These are phyloP conservation scores for Auriscalpium microsporum DNA, from an alignment of 768 basidiomycete genomes.

Conservation along the genomic window DNA sequence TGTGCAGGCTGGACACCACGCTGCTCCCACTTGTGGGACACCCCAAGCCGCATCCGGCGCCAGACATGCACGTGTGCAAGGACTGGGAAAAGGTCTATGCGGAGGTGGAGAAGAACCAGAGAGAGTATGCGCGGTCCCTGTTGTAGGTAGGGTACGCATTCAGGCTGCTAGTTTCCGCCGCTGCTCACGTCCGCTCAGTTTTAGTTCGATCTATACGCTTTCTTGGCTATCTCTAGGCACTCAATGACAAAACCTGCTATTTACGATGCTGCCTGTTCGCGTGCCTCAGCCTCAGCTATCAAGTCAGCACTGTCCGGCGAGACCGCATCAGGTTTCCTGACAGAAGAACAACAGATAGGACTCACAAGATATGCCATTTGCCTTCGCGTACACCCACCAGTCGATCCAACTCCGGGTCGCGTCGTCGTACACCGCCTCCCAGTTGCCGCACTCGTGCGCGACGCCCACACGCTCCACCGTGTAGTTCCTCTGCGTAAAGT, in stretches of 20 bases:
- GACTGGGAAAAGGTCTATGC: slow-evolving; percentile 2
- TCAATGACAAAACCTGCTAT: too few species aligned
- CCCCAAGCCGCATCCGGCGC: background rate
- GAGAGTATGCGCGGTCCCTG: background rate
- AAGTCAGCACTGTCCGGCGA: too few species aligned
- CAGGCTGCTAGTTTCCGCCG: too few species aligned
- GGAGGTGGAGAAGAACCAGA: background rate
- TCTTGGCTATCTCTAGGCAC: too few species aligned
- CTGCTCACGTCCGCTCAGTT: too few species aligned
- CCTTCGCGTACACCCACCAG: slow-evolving; percentile 7
- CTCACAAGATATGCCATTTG: background rate
- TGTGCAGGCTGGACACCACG: slow-evolving; percentile 32
- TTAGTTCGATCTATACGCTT: too few species aligned
- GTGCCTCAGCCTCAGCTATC: too few species aligned
- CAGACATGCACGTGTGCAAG: background rate
- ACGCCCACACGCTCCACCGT: slow-evolving; percentile 24
- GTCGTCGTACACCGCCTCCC: slow-evolving; percentile 20
- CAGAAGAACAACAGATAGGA: too few species aligned
- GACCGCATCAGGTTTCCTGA: too few species aligned
- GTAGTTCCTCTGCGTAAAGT: slow-evolving; percentile 18
- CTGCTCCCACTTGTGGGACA: slow-evolving; percentile 13
- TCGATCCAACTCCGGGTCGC: background rate
- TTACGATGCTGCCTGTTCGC: too few species aligned
- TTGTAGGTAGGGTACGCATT: background rate
- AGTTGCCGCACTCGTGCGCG: slow-evolving; percentile 26